Conservation (phyloP, 73 alveolate genomes). For the Breviolum minutum region DNA sequence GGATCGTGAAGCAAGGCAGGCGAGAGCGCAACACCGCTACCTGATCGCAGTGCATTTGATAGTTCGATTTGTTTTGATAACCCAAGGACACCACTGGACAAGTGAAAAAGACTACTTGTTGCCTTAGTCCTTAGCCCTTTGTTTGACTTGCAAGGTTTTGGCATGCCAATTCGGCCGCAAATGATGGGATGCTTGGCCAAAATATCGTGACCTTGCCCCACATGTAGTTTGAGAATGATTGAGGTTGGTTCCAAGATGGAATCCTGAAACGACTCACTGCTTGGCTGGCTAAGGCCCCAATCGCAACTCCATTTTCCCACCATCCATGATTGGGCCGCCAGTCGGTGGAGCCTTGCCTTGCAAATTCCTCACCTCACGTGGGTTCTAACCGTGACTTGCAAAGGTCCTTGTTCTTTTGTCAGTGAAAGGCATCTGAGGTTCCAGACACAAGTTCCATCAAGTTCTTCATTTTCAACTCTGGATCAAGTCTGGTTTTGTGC, state of each 20-base stretch:
- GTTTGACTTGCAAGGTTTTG: constrained; percentile 8
- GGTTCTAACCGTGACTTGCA: neutral
- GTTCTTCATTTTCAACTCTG: no score
- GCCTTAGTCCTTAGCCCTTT: neutral
- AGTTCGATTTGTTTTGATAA: neutral
- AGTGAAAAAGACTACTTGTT: neutral
- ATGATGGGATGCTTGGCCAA: constrained; percentile 39
- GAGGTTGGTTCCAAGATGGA: no score
- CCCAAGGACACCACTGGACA: neutral
- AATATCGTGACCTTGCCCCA: neutral
- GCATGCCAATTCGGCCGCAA: constrained; percentile 2
- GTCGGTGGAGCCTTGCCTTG: constrained; percentile 16
- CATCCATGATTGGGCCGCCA: neutral
- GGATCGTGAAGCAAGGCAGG: constrained; percentile 81
- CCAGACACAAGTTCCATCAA: no score
- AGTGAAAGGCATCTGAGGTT: neutral
- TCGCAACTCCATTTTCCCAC: neutral
- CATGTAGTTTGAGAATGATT: no score
- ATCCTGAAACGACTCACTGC: neutral
- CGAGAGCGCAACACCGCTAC: constrained; percentile 39
- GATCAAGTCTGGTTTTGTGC: no score
- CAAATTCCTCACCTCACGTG: neutral
- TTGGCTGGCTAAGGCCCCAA: neutral
- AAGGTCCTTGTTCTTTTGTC: neutral
- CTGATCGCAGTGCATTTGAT: neutral